These are phyloP conservation scores for Verticillium tricorpus DNA, from an alignment of 2,329 filamentous ascomycete genomes.

Conservation along the genomic window DNA sequence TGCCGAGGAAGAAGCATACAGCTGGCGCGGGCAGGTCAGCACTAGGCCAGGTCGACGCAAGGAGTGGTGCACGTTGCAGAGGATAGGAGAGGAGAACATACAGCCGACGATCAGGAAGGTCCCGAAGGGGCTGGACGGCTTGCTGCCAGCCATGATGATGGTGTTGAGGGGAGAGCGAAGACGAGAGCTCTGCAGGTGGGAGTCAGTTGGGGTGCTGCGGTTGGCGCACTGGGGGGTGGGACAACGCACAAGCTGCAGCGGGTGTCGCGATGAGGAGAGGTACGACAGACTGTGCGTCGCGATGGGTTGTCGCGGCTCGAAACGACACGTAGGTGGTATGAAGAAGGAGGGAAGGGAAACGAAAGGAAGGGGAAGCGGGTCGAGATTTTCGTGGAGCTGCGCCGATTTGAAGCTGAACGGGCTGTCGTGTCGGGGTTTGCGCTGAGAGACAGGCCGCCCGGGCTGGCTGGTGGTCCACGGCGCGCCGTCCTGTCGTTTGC, in stretches of 20 bases:
- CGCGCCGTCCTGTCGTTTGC: not conserved
- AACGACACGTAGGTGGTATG: not conserved
- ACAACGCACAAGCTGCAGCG: not conserved
- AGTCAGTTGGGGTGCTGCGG: not conserved
- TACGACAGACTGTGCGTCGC: not conserved
- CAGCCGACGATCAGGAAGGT: slow-evolving; percentile 96
- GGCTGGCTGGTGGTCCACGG: not conserved
- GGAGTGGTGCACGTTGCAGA: slow-evolving; percentile 4
- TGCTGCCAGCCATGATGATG: slow-evolving; percentile 27
- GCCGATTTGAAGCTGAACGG: not conserved
- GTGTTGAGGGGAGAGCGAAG: not conserved
- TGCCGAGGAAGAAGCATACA: slow-evolving; percentile 95
- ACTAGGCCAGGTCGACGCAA: not conserved
- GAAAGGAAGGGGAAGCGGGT: not conserved
- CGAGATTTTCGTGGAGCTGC: not conserved
- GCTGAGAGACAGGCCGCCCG: not conserved
- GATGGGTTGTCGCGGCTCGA: not conserved
- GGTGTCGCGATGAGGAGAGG: not conserved
- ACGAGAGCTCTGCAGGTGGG: not conserved
- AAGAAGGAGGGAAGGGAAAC: not conserved
- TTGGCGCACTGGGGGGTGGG: not conserved
- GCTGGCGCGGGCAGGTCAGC: slow-evolving; percentile 39
- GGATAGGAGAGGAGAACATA: slow-evolving; percentile 44
- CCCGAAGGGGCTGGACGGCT: slow-evolving; percentile 72
- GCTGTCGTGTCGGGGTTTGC: not conserved